These are phyloP conservation scores for Orbilia javanica DNA, from an alignment of 2,329 filamentous ascomycete species.

Conservation along the genomic window DNA sequence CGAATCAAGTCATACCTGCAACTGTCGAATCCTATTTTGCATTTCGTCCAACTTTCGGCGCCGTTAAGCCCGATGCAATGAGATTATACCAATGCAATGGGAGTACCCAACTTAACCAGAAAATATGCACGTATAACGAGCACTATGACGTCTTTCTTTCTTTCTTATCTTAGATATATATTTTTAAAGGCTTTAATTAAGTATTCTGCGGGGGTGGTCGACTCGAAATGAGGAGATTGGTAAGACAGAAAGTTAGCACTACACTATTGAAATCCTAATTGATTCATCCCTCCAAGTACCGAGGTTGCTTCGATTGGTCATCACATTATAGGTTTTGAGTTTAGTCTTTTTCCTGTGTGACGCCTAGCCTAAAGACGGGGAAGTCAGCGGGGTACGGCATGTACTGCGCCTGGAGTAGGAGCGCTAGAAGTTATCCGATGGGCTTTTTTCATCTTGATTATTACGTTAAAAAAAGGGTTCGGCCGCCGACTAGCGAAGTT, in stretches of 20 bases:
- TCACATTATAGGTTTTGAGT: not conserved
- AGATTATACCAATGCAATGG: not conserved
- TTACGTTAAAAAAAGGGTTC: not conserved
- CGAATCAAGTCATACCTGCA: constrained; percentile 4
- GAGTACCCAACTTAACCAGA: too few relatives aligned
- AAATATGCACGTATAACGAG: not conserved
- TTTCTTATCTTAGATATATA: not conserved
- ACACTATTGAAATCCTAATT: not conserved
- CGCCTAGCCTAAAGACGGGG: not conserved
- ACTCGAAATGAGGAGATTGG: not conserved
- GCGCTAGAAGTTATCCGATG: not conserved
- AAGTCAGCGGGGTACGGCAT: constrained; percentile 11
- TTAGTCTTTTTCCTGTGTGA: not conserved
- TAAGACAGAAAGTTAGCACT: not conserved
- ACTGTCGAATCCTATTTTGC: constrained; percentile 14
- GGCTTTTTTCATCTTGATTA: not conserved
- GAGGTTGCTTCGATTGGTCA: not conserved
- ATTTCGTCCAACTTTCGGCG: not conserved
- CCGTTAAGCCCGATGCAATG: not conserved
- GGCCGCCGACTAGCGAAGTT: not conserved
- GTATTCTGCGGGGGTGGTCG: too few relatives aligned
- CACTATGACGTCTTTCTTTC: not conserved
- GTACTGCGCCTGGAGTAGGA: not conserved
- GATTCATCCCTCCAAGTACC: not conserved
- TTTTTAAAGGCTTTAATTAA: too few relatives aligned